phyloP scores from a whole-genome alignment of 2,329 filamentous ascomycete genomes.

The Fonsecaea pedrosoi region DNA sequence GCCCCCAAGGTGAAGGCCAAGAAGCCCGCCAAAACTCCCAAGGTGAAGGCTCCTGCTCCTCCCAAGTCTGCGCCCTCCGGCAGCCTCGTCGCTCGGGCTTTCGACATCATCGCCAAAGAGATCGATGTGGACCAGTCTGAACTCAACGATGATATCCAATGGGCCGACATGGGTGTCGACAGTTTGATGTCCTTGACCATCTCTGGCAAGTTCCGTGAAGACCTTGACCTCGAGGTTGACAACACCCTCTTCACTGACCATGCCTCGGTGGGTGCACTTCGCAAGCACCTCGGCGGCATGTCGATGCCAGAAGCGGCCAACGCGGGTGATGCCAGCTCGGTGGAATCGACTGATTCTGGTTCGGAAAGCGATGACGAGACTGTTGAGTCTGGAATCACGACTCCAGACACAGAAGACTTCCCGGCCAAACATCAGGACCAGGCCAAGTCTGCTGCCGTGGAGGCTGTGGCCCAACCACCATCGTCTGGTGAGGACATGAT shows the following conservation, averaged over 20 bases:
- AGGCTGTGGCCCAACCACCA: slow-evolving; percentile 43
- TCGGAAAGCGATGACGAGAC: slow-evolving; percentile 40
- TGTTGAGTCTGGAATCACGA: slow-evolving; percentile 41
- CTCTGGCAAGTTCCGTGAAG: slow-evolving; percentile 67
- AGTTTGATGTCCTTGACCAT: slow-evolving; percentile 67
- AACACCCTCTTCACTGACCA: slow-evolving; percentile 67
- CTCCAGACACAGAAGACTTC: slow-evolving; percentile 41
- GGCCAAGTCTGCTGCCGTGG: slow-evolving; percentile 41
- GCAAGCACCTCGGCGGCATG: slow-evolving; percentile 57
- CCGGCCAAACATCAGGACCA: slow-evolving; percentile 34
- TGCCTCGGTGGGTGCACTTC: slow-evolving; percentile 66
- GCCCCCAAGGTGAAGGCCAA: slow-evolving; percentile 43
- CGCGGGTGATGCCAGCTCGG: slow-evolving; percentile 43
- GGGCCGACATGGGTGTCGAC: slow-evolving; percentile 68
- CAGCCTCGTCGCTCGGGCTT: slow-evolving; percentile 46
- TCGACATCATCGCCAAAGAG: slow-evolving; percentile 52
- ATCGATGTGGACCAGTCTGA: slow-evolving; percentile 65
- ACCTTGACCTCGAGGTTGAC: slow-evolving; percentile 65
- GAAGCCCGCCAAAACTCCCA: slow-evolving; percentile 41
- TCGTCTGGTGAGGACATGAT: slow-evolving; percentile 48
- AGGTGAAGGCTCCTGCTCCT: slow-evolving; percentile 42
- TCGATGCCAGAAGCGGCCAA: slow-evolving; percentile 29
- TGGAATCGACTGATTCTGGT: slow-evolving; percentile 38
- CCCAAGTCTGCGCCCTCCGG: slow-evolving; percentile 38
- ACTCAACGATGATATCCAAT: slow-evolving; percentile 65